phyloP scores from a whole-genome alignment of 257 asterid genomes.

The Leonotis leonurus region DNA sequence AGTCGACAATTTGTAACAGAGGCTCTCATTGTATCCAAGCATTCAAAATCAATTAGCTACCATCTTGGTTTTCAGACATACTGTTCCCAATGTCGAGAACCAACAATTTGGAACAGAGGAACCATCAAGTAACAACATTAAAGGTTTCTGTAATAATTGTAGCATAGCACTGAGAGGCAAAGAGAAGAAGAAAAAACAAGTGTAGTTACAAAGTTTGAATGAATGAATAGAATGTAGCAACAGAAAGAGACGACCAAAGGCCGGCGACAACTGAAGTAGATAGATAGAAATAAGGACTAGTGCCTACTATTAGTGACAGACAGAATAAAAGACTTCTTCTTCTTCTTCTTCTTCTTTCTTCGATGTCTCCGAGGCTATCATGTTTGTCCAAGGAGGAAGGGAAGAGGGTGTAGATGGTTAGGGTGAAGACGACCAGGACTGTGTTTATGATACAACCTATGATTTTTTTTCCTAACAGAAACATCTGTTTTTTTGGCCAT shows the following conservation, averaged over 20 bases:
- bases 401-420: constrained; percentile 25
- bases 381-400: constrained; percentile 28
- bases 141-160: too few relatives aligned
- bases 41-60: too few relatives aligned
- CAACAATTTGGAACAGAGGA: neutral
- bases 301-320: neutral
- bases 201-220: too few relatives aligned
- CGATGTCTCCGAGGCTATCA: constrained; percentile 40
- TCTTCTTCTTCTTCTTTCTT: neutral
- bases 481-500: constrained; percentile 41
- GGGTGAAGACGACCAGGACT: constrained; percentile 27
- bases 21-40: neutral
- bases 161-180: too few relatives aligned
- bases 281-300: too few relatives aligned
- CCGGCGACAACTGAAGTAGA: too few relatives aligned
- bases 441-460: constrained; percentile 55
- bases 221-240: too few relatives aligned
- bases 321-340: neutral
- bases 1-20: neutral
- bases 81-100: neutral
- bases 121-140: too few relatives aligned
- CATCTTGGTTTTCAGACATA: too few relatives aligned
- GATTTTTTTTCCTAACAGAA: constrained; percentile 53
- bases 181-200: too few relatives aligned
- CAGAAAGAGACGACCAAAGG: too few relatives aligned